These are phyloP conservation scores for Hebeloma cylindrosporum DNA, from an alignment of 768 basidiomycete genomes.

Conservation along the genomic window DNA sequence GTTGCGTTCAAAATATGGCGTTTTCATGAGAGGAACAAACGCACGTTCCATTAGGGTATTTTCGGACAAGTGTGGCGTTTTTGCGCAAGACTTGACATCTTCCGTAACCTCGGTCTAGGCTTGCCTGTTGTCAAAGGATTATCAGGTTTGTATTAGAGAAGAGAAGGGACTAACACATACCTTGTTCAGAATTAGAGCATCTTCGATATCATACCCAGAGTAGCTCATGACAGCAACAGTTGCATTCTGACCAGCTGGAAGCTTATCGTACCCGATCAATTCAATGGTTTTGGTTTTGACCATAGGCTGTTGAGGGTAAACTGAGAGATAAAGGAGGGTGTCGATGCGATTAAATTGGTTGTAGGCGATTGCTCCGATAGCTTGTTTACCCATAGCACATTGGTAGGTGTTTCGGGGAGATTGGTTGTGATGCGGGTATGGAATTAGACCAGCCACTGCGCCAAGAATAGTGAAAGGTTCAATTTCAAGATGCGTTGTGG, in stretches of 20 bases:
- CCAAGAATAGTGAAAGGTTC: constrained; percentile 98
- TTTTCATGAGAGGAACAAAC: constrained; percentile 33
- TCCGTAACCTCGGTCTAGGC: constrained; percentile 95
- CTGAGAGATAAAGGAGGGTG: constrained; percentile 94
- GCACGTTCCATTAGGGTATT: constrained; percentile 96
- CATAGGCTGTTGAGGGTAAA: constrained; percentile 99
- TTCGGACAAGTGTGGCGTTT: constrained; percentile 89
- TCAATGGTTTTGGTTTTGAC: constrained; percentile 99
- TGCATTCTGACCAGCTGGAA: constrained; percentile 98
- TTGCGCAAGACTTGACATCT: constrained; percentile 97
- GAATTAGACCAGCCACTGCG: constrained; percentile 96
- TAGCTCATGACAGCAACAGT: constrained; percentile 99
- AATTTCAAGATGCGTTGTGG: constrained; percentile 95
- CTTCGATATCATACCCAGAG: constrained; percentile 99
- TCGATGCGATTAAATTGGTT: constrained; percentile 98
- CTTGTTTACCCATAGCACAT: constrained; percentile 99
- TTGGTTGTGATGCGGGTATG: constrained; percentile 99
- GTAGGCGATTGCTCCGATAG: constrained; percentile 97
- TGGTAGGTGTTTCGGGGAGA: constrained; percentile 99
- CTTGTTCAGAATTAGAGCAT: constrained; percentile 95
- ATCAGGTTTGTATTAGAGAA: not conserved
- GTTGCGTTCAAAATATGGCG: not conserved
- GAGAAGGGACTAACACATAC: constrained; percentile 34
- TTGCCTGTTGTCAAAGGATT: constrained; percentile 54
- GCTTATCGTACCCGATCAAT: constrained; percentile 90